Evolutionary conservation across 257 asterid species (phyloP), one percentile per base, ranked within the genome.

Genomic region (Solanum virginianum): DNA sequence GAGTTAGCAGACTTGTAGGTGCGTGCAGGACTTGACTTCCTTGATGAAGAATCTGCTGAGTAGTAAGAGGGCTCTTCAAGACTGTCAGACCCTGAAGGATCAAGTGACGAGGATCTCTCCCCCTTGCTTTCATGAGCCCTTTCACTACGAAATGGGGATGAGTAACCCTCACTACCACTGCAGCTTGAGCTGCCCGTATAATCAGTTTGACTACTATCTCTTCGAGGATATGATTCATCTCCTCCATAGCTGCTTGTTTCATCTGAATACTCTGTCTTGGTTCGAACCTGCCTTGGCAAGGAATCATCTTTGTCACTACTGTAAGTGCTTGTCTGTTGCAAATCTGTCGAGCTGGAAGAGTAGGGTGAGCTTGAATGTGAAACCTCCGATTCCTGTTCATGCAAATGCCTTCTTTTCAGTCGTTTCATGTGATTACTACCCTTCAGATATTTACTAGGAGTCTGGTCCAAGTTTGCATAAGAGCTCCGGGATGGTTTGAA

Each of bases 261-360:
- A 79, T 85, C 72, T 84, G 53, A 16, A 77, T 80, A 36, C 9
- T 22, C 80, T 41, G 36, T 82, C 85, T 70, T 57, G 80, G 14
- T 56, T 86, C 15, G 36, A 49, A 20, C 57, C 79, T 66, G 91
- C 65, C 65, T 60, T 36, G 53, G 51, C 36, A 63, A 80, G 53
- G 75, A 60, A 57, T 89, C 92, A 86, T 90, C 92, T 45, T 88
- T 89, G 49, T 83, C 91, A 83, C 87, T 86, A 32, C 20, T 84
- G 32, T 68, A 70, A 22, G 86, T 86, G 83, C 90, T 84, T 49
- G 75, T 70, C 82, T 85, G 83, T 86, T 88, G 89, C 59, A 57
- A 39, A 82, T 89, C 88, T 77, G 70, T 83, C 87, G 79, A 53
- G 87, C 53, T 83, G 62, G 91, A 88, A 59, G 91, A 90, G 90